These are phyloP conservation scores for Craspedostauros australis DNA, from an alignment of 108 stramenopile genomes.

Conservation along the genomic window DNA sequence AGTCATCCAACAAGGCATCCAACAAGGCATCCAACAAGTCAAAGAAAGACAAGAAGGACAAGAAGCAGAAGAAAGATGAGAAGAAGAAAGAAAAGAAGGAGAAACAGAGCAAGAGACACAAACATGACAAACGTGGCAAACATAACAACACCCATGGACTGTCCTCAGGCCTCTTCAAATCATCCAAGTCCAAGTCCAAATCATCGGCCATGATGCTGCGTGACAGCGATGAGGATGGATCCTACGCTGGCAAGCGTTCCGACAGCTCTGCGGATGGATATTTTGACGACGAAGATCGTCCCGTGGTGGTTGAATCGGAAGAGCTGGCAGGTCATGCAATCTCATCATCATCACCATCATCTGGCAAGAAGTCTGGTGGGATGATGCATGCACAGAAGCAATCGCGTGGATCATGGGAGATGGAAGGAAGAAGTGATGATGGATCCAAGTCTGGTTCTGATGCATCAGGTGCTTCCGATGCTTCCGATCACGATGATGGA, in stretches of 20 bases:
- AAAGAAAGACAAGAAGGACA: constrained; percentile 3
- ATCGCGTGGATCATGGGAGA: constrained; percentile 10
- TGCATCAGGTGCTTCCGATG: not conserved
- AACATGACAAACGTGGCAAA: not conserved
- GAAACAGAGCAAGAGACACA: not conserved
- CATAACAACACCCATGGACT: not conserved
- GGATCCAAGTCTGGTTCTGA: not conserved
- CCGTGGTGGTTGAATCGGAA: constrained; percentile 10
- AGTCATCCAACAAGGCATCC: too few relatives aligned
- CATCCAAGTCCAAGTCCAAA: too few relatives aligned
- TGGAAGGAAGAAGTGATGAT: not conserved
- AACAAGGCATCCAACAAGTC: too few relatives aligned
- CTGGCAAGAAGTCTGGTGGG: not conserved
- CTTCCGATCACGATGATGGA: not conserved
- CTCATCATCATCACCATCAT: not conserved
- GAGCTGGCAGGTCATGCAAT: constrained; percentile 1
- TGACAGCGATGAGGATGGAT: constrained; percentile 1
- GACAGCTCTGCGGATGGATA: constrained; percentile 6
- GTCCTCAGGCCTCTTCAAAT: too few relatives aligned
- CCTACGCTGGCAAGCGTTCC: not conserved
- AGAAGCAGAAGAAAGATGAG: constrained; percentile 21
- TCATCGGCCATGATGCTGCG: not conserved
- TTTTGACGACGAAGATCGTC: constrained; percentile 24
- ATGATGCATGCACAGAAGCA: not conserved
- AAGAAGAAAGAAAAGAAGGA: constrained; percentile 8